A percentile compares a stretch with the other conserved stretches of the same genome.
phyloP scores from a whole-genome alignment of 192 early-diverging fungal species.

The Linnemannia zychae region DNA sequence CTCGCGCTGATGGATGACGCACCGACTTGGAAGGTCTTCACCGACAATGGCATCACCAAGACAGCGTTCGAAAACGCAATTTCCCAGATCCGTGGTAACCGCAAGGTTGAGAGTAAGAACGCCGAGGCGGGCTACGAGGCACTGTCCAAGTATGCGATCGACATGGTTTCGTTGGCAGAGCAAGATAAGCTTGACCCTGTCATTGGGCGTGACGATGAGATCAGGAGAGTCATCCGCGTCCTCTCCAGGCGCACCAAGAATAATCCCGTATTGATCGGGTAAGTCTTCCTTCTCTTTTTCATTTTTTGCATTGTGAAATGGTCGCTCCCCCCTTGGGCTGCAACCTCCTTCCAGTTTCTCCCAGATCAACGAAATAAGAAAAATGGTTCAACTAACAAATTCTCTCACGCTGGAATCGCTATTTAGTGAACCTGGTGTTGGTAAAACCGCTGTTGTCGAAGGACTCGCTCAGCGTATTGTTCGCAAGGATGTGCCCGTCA shows the following conservation, averaged over 20 bases:
- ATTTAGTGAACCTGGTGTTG: constrained; percentile 80
- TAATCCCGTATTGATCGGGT: constrained; percentile 90
- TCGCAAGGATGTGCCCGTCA: constrained; percentile 90
- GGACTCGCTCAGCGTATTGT: constrained; percentile 96
- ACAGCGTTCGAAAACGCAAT: constrained; percentile 84
- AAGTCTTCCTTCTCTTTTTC: constrained; percentile 15
- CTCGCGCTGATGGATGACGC: constrained; percentile 82
- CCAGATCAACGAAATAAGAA: constrained; percentile 54
- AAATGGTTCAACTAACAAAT: constrained; percentile 63
- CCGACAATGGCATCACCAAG: constrained; percentile 75
- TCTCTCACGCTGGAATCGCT: constrained; percentile 53
- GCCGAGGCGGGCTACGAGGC: constrained; percentile 94
- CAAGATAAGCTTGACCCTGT: constrained; percentile 96
- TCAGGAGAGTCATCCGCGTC: constrained; percentile 95
- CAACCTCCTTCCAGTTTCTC: too few species aligned
- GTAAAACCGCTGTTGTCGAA: constrained; percentile 92
- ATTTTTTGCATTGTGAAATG: too few species aligned
- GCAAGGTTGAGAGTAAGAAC: constrained; percentile 86
- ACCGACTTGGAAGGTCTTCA: constrained; percentile 72
- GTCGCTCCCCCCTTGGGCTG: too few species aligned
- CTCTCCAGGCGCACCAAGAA: constrained; percentile 91
- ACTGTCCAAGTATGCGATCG: constrained; percentile 94
- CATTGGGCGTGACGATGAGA: constrained; percentile 97
- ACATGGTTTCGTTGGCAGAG: constrained; percentile 86
- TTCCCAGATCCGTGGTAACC: constrained; percentile 81